These are phyloP conservation scores for Phytophthora cryptogea DNA, from an alignment of 352 stramenopile species.

Conservation along the genomic window DNA sequence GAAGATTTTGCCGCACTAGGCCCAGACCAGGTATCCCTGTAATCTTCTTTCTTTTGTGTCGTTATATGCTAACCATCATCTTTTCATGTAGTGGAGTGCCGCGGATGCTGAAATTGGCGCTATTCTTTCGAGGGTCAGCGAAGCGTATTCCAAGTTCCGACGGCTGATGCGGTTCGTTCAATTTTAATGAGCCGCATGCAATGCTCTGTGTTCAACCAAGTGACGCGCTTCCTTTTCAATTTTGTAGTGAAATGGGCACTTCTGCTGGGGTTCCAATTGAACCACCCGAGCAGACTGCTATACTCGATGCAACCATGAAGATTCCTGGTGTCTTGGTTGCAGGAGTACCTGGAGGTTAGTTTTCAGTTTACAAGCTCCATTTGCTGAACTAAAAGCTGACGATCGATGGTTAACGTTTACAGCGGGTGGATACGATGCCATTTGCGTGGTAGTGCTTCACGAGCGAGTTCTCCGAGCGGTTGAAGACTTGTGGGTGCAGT, in stretches of 20 bases:
- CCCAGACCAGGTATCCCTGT: conserved; percentile 30
- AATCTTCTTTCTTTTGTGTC: not conserved
- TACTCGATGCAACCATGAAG: conserved; percentile 93
- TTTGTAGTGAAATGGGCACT: conserved; percentile 85
- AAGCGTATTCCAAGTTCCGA: conserved; percentile 82
- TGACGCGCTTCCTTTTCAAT: not conserved
- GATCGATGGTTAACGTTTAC: conserved; percentile 3
- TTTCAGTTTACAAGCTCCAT: not conserved
- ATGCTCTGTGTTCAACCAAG: not conserved
- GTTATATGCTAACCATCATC: not conserved
- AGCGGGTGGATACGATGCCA: conserved; percentile 96
- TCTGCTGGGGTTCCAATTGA: conserved; percentile 93
- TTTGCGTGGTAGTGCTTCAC: conserved; percentile 92
- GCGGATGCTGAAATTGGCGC: conserved; percentile 39
- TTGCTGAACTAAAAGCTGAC: not conserved
- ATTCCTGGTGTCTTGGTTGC: conserved; percentile 94
- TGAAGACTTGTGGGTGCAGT: conserved; percentile 77
- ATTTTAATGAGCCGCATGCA: not conserved
- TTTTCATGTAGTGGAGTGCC: conserved; percentile 46
- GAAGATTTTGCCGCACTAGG: conserved; percentile 20
- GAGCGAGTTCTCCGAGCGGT: conserved; percentile 53
- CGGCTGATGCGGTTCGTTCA: conserved; percentile 72
- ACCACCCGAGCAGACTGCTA: conserved; percentile 87
- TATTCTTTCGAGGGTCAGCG: conserved; percentile 59
- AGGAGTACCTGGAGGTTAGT: conserved; percentile 91